A percentile compares a stretch with the other conserved stretches of the same genome.
These are phyloP conservation scores for Paecilomyces dactylethromorphus DNA, from an alignment of 2,329 filamentous ascomycete species.

Conservation along the genomic window DNA sequence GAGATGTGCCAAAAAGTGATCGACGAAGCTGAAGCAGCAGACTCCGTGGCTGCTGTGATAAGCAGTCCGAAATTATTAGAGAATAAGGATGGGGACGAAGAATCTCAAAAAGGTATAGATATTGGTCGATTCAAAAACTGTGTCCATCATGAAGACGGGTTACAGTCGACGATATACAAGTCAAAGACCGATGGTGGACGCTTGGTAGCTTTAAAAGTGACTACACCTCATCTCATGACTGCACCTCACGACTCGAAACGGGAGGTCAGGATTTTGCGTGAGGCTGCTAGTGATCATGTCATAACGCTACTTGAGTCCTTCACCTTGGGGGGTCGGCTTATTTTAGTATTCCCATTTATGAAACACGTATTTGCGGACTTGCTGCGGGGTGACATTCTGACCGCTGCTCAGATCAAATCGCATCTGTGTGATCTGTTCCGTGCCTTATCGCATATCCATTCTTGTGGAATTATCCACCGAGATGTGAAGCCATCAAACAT, in stretches of 20 bases:
- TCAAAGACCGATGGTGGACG: slow-evolving; percentile 41
- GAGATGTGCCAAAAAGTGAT: slow-evolving; percentile 34
- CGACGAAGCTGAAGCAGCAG: slow-evolving; percentile 21
- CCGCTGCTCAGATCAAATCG: slow-evolving; percentile 32
- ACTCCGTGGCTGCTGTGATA: slow-evolving; percentile 14
- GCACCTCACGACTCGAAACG: slow-evolving; percentile 77
- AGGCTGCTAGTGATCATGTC: slow-evolving; percentile 52
- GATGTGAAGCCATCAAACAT: slow-evolving; percentile 93
- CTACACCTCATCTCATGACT: slow-evolving; percentile 63
- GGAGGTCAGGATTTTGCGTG: slow-evolving; percentile 68
- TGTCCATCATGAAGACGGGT: slow-evolving; percentile 55
- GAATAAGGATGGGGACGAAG: slow-evolving; percentile 15
- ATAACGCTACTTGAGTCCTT: slow-evolving; percentile 70
- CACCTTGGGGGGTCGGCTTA: slow-evolving; percentile 59
- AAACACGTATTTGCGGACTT: slow-evolving; percentile 65
- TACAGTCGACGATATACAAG: slow-evolving; percentile 79
- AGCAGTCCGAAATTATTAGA: slow-evolving; percentile 14
- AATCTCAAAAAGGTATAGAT: slow-evolving; percentile 24
- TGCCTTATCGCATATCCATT: slow-evolving; percentile 66
- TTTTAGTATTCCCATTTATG: slow-evolving; percentile 81
- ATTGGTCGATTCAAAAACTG: slow-evolving; percentile 54
- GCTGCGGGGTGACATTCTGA: slow-evolving; percentile 45
- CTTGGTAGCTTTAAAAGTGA: slow-evolving; percentile 75
- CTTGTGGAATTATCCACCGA: slow-evolving; percentile 74
- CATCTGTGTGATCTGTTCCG: slow-evolving; percentile 63